Conservation (phyloP, 495 filamentous ascomycete genomes). For the Aspergillus sparsus region DNA sequence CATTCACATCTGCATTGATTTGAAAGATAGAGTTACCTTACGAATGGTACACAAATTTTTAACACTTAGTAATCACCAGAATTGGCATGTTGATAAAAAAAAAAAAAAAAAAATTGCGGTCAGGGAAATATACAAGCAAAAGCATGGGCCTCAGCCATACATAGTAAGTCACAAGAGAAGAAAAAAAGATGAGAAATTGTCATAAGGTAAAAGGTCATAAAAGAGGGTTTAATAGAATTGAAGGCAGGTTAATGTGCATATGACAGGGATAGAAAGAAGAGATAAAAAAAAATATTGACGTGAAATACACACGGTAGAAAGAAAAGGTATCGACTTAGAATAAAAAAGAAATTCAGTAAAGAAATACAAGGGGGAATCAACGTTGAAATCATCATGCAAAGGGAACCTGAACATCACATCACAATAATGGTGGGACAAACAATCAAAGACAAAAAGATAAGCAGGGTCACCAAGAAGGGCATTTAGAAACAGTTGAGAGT, state of each 20-base stretch:
- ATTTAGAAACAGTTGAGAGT: conserved; percentile 90
- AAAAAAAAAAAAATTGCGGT: conserved; percentile 1
- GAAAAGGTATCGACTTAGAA: conserved; percentile 25
- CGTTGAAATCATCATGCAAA: conserved; percentile 58
- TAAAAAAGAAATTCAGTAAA: conserved; percentile 4
- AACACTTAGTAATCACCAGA: neutral
- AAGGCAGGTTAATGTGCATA: conserved; percentile 14
- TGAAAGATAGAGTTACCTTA: no score
- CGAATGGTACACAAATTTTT: neutral
- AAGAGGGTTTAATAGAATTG: conserved; percentile 11
- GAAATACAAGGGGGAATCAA: conserved; percentile 35
- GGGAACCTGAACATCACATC: conserved; percentile 45
- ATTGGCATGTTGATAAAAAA: conserved; percentile 1
- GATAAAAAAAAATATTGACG: conserved; percentile 6
- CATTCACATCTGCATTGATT: no score
- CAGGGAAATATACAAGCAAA: conserved; percentile 16
- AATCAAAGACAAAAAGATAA: conserved; percentile 23
- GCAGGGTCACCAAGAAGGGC: conserved; percentile 12
- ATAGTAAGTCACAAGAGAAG: conserved; percentile 8
- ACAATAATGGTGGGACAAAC: conserved; percentile 16
- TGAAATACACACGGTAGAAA: conserved; percentile 24
- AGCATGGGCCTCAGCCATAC: conserved; percentile 15
- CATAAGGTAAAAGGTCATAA: conserved; percentile 26
- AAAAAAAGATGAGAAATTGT: conserved; percentile 11
- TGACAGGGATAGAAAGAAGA: conserved; percentile 1